Evolutionary conservation across 106 monocot genomes (phyloP), one percentile per base, ranked within the genome.

Genomic region (Chionographis japonica): DNA sequence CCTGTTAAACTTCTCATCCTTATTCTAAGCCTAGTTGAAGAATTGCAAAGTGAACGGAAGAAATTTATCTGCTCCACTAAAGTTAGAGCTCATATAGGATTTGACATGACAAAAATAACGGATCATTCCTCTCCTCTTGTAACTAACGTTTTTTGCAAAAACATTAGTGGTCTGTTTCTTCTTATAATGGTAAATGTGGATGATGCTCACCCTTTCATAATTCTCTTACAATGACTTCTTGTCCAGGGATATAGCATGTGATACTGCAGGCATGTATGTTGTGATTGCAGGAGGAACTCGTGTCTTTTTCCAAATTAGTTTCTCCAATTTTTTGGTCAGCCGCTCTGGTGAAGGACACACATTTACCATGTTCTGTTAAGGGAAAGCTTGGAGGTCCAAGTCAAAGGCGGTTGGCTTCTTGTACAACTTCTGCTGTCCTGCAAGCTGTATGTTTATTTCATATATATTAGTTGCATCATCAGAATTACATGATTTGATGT

Each of bases 381-480:
- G 95, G 95, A 78, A 95, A 76, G 76, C 91, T 95, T 76, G 95
- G 95, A 62, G 95, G 95, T 3, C 91, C 86, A 64, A 83, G 83
- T 77, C 86, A 76, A 64, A 27, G 95, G 27, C 88, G 95, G 3
- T 76, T 95, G 69, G 61, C 81, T 78, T 71, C 74, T 37, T 20
- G 37, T 65, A 83, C 73, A 8, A 82, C 81, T n/a, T 66, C 95
- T 70, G 62, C 70, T 56, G 79, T 95, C 58, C 43, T 91, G 60
- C 79, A 86, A 68, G 88, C 86, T 72, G 95, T 95, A 91, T 62
- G 75, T 80, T 62, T 12, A 27, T 60, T 72, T 53, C 5, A 19
- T 14, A 1, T 66, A 18, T 52, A 39, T 38, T 17, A 50, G 50
- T 53, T 11, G 8, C n/a, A 18, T 51, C 17, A 37, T 46, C 46